These are phyloP conservation scores for Epichloe elymi DNA, from an alignment of 2,329 filamentous ascomycete genomes.

Conservation along the genomic window DNA sequence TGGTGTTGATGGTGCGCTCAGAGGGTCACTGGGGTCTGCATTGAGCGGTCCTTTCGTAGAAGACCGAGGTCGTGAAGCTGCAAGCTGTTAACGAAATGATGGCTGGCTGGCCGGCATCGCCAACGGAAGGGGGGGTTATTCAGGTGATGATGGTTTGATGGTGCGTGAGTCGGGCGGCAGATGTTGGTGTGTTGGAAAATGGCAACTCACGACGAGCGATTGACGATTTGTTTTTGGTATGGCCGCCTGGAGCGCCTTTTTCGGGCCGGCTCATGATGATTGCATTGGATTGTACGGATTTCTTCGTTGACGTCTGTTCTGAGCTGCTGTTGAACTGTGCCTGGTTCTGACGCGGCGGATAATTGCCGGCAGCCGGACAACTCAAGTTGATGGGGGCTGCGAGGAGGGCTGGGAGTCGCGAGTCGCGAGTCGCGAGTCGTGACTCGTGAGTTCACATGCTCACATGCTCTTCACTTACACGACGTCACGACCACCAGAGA, in stretches of 20 bases:
- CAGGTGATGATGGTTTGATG: neutral
- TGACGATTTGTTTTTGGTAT: slow-evolving; percentile 6
- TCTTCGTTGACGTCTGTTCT: neutral
- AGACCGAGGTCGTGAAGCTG: slow-evolving; percentile 9
- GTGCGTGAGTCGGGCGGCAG: too few relatives aligned
- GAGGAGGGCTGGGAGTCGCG: too few relatives aligned
- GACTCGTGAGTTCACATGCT: too few relatives aligned
- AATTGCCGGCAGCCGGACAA: too few relatives aligned
- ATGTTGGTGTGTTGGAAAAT: too few relatives aligned
- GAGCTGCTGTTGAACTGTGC: neutral
- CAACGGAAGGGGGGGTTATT: neutral
- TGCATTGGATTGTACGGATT: neutral
- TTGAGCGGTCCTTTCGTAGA: slow-evolving; percentile 8
- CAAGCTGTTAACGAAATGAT: neutral
- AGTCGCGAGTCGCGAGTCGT: too few relatives aligned
- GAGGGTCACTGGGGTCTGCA: slow-evolving; percentile 3
- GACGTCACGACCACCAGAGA: too few relatives aligned
- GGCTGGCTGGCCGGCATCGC: neutral
- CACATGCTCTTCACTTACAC: too few relatives aligned
- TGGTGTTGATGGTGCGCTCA: slow-evolving; percentile 5
- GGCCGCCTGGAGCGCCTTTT: neutral
- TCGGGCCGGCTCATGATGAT: slow-evolving; percentile 5
- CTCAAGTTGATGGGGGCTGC: too few relatives aligned
- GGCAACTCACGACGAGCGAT: slow-evolving; percentile 6
- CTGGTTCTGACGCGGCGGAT: neutral